Conservation (phyloP, 306 rosid genomes). For the Lathyrus oleraceus region DNA sequence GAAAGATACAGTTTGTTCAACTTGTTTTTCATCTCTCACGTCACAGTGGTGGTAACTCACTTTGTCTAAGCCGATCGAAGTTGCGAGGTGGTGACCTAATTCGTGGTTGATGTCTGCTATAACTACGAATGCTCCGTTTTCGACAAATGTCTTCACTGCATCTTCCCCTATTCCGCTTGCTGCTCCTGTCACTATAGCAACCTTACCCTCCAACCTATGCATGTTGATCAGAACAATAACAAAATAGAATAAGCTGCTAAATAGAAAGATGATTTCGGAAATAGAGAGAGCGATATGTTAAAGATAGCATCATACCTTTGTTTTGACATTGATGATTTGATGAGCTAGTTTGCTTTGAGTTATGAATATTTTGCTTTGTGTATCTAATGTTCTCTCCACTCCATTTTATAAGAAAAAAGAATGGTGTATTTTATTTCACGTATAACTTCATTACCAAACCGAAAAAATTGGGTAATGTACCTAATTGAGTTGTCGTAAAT, state of each 20-base stretch:
- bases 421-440: too few species aligned
- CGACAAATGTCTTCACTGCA: slow-evolving; percentile 48
- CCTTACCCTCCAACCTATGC: slow-evolving; percentile 74
- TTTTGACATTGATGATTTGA: background rate
- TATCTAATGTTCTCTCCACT: too few species aligned
- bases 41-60: slow-evolving; percentile 67
- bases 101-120: slow-evolving; percentile 68
- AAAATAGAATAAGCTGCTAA: too few species aligned
- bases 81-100: slow-evolving; percentile 50
- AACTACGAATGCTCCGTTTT: slow-evolving; percentile 64
- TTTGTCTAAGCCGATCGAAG: slow-evolving; percentile 44
- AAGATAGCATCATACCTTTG: too few species aligned
- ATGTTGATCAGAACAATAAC: too few species aligned
- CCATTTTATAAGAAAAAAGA: too few species aligned
- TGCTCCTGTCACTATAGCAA: slow-evolving; percentile 60
- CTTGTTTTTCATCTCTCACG: slow-evolving; percentile 71
- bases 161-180: slow-evolving; percentile 78
- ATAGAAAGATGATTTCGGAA: too few species aligned
- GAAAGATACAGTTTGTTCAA: slow-evolving; percentile 52
- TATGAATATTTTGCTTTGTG: too few species aligned
- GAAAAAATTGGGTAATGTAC: too few species aligned
- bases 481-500: too few species aligned
- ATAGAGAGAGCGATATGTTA: too few species aligned
- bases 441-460: too few species aligned
- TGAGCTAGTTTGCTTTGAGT: background rate